Evolutionary conservation across 192 early-diverging fungal species (phyloP).

Genomic region (Coemansia brasiliensis): DNA sequence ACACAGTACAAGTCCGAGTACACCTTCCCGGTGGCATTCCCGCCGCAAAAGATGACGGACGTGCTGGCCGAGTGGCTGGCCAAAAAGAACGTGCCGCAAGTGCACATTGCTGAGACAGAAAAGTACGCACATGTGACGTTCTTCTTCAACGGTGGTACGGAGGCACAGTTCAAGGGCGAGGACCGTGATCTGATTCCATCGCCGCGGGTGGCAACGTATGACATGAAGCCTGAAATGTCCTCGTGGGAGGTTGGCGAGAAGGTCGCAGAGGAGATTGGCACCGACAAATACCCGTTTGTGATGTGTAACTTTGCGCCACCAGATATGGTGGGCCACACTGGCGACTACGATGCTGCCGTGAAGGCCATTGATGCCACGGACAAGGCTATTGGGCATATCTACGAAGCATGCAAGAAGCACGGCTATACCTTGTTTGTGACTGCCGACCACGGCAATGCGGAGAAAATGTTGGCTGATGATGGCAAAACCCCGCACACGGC

Average conservation of each 20-base stretch:
- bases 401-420: slow-evolving; percentile 85
- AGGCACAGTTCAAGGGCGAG: slow-evolving; percentile 87
- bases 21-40: slow-evolving; percentile 94
- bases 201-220: slow-evolving; percentile 98
- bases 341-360: slow-evolving; percentile 87
- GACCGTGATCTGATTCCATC: slow-evolving; percentile 87
- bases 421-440: slow-evolving; percentile 94
- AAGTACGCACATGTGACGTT: slow-evolving; percentile 99
- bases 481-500: slow-evolving; percentile 90
- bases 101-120: slow-evolving; percentile 98
- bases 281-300: slow-evolving; percentile 85
- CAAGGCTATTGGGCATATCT: slow-evolving; percentile 89
- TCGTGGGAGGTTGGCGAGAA: slow-evolving; percentile 85
- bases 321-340: slow-evolving; percentile 97
- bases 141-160: slow-evolving; percentile 99
- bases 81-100: slow-evolving; percentile 83
- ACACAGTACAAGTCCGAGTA: slow-evolving; percentile 98
- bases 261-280: slow-evolving; percentile 78
- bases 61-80: slow-evolving; percentile 96
- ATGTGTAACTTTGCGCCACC: slow-evolving; percentile 99
- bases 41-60: slow-evolving; percentile 96
- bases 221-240: slow-evolving; percentile 95
- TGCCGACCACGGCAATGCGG: slow-evolving; percentile 99
- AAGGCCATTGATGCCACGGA: slow-evolving; percentile 94
- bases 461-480: slow-evolving; percentile 93